phyloP scores from a whole-genome alignment of 306 rosid genomes.

The Benincasa hispida region DNA sequence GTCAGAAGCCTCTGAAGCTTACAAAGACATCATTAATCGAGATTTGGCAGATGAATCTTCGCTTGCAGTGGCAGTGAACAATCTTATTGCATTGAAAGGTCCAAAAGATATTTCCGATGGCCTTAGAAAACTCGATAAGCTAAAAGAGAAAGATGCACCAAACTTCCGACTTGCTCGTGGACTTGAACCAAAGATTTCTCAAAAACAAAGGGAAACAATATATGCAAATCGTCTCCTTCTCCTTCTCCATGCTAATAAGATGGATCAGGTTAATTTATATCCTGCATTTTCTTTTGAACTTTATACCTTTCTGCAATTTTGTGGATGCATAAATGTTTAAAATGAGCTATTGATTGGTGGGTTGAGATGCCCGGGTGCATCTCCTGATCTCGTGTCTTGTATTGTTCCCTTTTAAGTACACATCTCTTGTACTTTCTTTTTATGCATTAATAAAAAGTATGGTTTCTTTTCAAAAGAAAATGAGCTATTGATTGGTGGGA shows the following conservation, averaged over 20 bases:
- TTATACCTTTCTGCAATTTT: not conserved
- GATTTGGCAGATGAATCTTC: slow-evolving; percentile 80
- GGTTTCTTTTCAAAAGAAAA: too few relatives aligned
- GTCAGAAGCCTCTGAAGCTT: slow-evolving; percentile 67
- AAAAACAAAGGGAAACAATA: slow-evolving; percentile 61
- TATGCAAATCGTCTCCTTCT: slow-evolving; percentile 74
- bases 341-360: not conserved
- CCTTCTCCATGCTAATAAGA: slow-evolving; percentile 79
- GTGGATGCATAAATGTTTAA: not conserved
- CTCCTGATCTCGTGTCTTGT: too few relatives aligned
- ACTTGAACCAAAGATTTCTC: slow-evolving; percentile 65
- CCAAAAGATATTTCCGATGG: slow-evolving; percentile 93
- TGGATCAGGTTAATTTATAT: slow-evolving; percentile 64
- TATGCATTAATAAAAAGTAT: too few relatives aligned
- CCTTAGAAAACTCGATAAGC: slow-evolving; percentile 76
- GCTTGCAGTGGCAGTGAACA: slow-evolving; percentile 84
- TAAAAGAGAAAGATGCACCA: slow-evolving; percentile 67
- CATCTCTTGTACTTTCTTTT: too few relatives aligned
- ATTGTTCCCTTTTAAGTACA: too few relatives aligned
- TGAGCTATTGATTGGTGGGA: not conserved
- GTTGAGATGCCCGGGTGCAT: too few relatives aligned
- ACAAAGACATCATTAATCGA: slow-evolving; percentile 47
- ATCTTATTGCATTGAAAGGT: slow-evolving; percentile 66
- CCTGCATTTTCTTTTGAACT: not conserved
- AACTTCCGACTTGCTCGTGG: slow-evolving; percentile 55